These are phyloP conservation scores for Fusarium sp. DNA, from an alignment of 2,329 filamentous ascomycete species.

Conservation along the genomic window DNA sequence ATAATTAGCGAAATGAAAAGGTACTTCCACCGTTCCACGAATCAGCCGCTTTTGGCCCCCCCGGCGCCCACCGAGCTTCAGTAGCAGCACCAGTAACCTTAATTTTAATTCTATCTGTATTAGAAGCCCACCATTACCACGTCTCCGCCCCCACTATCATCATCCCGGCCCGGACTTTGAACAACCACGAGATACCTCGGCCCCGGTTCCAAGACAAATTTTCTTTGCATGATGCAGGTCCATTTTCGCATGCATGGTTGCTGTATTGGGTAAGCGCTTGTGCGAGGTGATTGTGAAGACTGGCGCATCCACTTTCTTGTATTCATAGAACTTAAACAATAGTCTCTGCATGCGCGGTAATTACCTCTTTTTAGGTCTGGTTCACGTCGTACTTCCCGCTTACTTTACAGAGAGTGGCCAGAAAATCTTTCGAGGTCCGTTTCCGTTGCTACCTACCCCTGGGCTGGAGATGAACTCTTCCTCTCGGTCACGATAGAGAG, in stretches of 20 bases:
- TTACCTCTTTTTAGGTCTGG: not conserved
- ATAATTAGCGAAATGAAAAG: too few species aligned
- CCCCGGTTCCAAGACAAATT: not conserved
- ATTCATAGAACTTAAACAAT: not conserved
- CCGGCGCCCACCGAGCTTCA: too few species aligned
- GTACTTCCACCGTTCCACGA: too few species aligned
- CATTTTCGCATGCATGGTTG: not conserved
- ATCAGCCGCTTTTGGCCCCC: too few species aligned
- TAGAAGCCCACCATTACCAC: not conserved
- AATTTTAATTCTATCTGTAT: slow-evolving; percentile 5
- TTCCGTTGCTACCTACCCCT: not conserved
- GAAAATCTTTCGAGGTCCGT: not conserved
- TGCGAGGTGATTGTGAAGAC: not conserved
- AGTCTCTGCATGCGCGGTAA: not conserved
- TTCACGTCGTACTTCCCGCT: not conserved
- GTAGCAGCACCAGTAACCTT: not conserved
- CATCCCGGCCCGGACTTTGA: not conserved
- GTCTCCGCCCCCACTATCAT: not conserved
- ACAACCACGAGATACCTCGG: not conserved
- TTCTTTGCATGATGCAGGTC: not conserved
- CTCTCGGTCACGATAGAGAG: not conserved
- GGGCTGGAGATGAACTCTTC: too few species aligned
- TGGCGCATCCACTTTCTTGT: not conserved
- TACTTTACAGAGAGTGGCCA: not conserved
- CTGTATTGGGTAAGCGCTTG: not conserved